phyloP scores from a whole-genome alignment of 179 eudicot species.

The Spinacia oleracea region DNA sequence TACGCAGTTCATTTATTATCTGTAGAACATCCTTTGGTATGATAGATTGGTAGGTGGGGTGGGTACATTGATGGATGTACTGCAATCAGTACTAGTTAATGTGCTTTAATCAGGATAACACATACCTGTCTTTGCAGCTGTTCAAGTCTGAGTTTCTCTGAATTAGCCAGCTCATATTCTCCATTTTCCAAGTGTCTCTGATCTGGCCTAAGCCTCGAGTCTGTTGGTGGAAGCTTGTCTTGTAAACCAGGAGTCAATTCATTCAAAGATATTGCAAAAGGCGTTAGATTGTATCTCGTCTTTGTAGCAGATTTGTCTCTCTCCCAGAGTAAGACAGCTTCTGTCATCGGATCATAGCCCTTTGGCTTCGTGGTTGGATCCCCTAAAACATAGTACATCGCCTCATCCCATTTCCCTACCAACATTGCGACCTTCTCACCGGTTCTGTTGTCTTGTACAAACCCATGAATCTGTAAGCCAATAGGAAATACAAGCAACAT shows the following conservation, averaged over 20 bases:
- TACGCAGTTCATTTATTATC: not conserved
- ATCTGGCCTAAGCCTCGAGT: slow-evolving; percentile 95
- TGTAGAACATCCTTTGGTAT: slow-evolving; percentile 5
- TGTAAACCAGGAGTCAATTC: slow-evolving; percentile 77
- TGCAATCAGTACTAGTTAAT: slow-evolving; percentile 6
- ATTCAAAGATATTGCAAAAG: slow-evolving; percentile 92
- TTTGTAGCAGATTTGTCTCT: slow-evolving; percentile 71
- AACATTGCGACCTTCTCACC: slow-evolving; percentile 95
- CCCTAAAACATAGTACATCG: slow-evolving; percentile 93
- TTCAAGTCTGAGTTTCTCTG: slow-evolving; percentile 95
- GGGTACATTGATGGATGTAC: not conserved
- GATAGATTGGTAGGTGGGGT: slow-evolving; percentile 6
- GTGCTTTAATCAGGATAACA: slow-evolving; percentile 1
- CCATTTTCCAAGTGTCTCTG: slow-evolving; percentile 97
- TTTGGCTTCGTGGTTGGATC: slow-evolving; percentile 87
- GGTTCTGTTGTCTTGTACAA: slow-evolving; percentile 91
- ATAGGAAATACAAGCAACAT: not conserved
- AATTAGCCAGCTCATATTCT: slow-evolving; percentile 88
- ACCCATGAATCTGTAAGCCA: slow-evolving; percentile 78
- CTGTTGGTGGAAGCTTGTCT: slow-evolving; percentile 90
- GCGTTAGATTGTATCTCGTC: slow-evolving; percentile 86
- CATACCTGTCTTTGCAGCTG: slow-evolving; percentile 91
- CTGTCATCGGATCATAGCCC: slow-evolving; percentile 98
- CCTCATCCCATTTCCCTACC: slow-evolving; percentile 99
- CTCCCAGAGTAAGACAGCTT: slow-evolving; percentile 93